Base-by-base conservation (phyloP, 164 flowering plant genomes). In the Berberis thunbergii region DNA sequence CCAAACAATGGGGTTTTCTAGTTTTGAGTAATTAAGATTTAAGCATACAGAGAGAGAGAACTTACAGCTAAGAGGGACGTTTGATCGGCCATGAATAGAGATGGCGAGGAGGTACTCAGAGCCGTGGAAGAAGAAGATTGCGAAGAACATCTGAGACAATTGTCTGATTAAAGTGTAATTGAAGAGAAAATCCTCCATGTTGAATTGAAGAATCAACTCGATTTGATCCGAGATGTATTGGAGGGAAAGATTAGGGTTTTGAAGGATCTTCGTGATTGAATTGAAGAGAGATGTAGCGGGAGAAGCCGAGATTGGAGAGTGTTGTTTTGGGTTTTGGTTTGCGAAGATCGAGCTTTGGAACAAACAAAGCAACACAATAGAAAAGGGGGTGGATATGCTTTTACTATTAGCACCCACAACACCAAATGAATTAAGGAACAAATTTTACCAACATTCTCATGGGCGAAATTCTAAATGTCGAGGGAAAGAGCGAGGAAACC, bases 101-200 rank as follows among this genome's bases (percentile, higher is more conserved):
- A 81, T 7, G 5, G 95, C 92, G 57, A 90, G 77, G 55, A 83
- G 2, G 48, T 77, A 90, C 71, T 90, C 95, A 2, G 95, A 83
- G 62, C 59, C 41, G 60, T 90, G 95, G 67, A 90, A 90, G 76
- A 90, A 78, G 63, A 71, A 42, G 6, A 85, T 49, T 3, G 90
- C 81, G 38, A 76, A 48, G n/a, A 86, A 63, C 83, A 86, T 72
- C 68, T 86, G 85, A 48, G 70, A 79, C 61, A 87, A 64, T 69
- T 87, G 97, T 70, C 84, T 78, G 69, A 69, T 70, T 58, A 87
- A 84, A 2, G 90, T 77, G 76, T 41, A 3, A 46, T 71, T 65
- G 54, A 70, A 57, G 39, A 79, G 69, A 44, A 82, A 67, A 49
- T 76, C 86, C 63, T 67, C 49, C 85, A 86, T 86, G 41, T 74